Evolutionary conservation across 2,329 filamentous ascomycete species (phyloP), one percentile per base, ranked within the genome.

Genomic region (Xylaria multiplex): DNA sequence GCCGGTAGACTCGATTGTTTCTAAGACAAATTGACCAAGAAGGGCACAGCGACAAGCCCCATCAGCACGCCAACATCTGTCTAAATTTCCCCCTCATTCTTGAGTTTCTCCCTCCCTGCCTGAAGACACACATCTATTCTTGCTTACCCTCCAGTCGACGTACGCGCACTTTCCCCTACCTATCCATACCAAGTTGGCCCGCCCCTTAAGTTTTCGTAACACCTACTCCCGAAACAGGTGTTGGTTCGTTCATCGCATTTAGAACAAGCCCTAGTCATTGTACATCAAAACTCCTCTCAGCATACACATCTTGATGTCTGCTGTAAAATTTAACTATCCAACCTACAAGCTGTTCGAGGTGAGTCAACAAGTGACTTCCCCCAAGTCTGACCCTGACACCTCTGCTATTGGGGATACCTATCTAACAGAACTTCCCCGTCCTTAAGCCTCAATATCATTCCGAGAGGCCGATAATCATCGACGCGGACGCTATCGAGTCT

Each of bases 281-380:
- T 55, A 73, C 58, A 58, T 64, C 62, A 71, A 59, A 69, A 62
- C 59, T 60, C n/a, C 60, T 57, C 40, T 45, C 58, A 67, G 71
- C 66, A 72, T 65, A 79, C 79, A n/a, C 13, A 80, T 81, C 79
- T 85, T 86, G 78, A 88, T 88, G 86, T 88, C 85, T 83, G 76
- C 82, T 77, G 78, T 80, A 76, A 87, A 86, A 81, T 85, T 85
- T 76, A 82, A 84, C 73, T 84, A 82, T 75, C 79, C 83, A 74
- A 77, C 83, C 71, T 87, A 86, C 78, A 86, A 86, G 80, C 81
- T 85, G 77, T 87, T 84, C 77, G 84, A 88, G 81, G 85, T 88
- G 77, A 85, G 86, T 85, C 78, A 71, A 56, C 16, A 11, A 24
- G 32, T 42, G 37, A 16, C 43, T 8, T 42, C 9, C 14, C 32